Base-by-base conservation (phyloP, 148 eudicot species). In the Chenopodium quinoa region DNA sequence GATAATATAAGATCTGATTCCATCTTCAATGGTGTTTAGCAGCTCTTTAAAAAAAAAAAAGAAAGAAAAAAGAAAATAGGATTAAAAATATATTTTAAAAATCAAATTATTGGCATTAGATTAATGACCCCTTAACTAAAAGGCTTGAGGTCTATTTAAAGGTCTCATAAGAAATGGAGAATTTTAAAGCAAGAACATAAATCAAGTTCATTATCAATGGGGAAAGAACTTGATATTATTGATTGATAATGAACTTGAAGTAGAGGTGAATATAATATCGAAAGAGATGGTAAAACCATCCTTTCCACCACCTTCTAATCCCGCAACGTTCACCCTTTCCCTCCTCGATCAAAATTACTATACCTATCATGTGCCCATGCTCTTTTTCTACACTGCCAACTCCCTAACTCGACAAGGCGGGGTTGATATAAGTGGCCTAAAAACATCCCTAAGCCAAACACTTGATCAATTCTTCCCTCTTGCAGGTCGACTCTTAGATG, bases 321-420 rank as follows among this genome's bases (percentile, higher is more conserved):
- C 76, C 44, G 69, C 68, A 52, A 2, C 37, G 37, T 34, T 46
- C 58, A 70, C 14, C 0, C 54, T 82, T 22, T 89, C 89, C 0
- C 73, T 82, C 4, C 9, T 91, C 0, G 91, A 90, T 80, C 91
- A 91, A 65, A 17, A 81, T 1, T 78, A 79, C 54, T 85, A 89
- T 6, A 77, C 75, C 4, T 52, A 31, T 2, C 83, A 77, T 32
- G 52, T 81, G 40, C 90, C 92, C 7, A 44, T 85, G 4, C 79
- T 87, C 58, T 79, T 86, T 66, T 91, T 79, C 80, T 90, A 86
- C 82, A 12, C 29, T 4, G 8, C 48, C 7, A 6, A 9, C 32
- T 20, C 72, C 52, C 56, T 73, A 19, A 56, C 66, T 22, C 75
- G 4, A 2, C 31, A 20, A 46, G 0, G 48, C 25, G 20, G 2